phyloP scores from a whole-genome alignment of 495 filamentous ascomycete species.

The Aspergillus indologenus region DNA sequence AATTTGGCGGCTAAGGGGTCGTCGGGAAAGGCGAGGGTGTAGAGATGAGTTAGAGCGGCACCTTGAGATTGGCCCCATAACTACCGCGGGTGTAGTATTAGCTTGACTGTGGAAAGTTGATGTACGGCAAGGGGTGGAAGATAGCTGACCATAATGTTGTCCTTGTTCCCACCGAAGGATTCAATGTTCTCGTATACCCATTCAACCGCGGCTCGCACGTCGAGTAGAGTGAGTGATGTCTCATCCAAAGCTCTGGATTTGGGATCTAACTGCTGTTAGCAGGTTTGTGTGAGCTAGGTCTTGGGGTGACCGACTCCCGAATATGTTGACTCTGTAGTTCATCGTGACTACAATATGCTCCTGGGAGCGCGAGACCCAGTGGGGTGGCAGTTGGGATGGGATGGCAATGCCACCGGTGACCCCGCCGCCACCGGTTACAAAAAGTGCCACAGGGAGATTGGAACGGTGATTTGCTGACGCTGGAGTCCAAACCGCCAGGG shows the following conservation, averaged over 20 bases:
- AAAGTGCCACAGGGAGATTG: slow-evolving; percentile 19
- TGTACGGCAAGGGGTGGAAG: slow-evolving; percentile 16
- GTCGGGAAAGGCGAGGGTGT: slow-evolving; percentile 22
- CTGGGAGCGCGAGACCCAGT: slow-evolving; percentile 45
- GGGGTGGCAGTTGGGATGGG: slow-evolving; percentile 42
- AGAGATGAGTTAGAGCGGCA: slow-evolving; percentile 20
- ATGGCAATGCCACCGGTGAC: slow-evolving; percentile 38
- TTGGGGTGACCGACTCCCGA: slow-evolving; percentile 29
- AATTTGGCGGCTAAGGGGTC: slow-evolving; percentile 19
- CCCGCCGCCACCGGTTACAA: slow-evolving; percentile 16
- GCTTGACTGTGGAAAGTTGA: slow-evolving; percentile 17
- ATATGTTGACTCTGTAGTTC: slow-evolving; percentile 36
- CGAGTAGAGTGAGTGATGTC: slow-evolving; percentile 51
- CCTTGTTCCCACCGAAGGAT: slow-evolving; percentile 58
- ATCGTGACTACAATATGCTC: slow-evolving; percentile 53
- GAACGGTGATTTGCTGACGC: slow-evolving; percentile 5
- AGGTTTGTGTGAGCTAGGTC: neutral
- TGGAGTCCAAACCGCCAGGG: slow-evolving; percentile 22
- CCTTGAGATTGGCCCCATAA: slow-evolving; percentile 43
- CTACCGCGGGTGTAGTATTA: neutral
- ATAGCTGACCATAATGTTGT: slow-evolving; percentile 27
- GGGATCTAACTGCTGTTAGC: slow-evolving; percentile 9
- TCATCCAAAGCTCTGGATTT: slow-evolving; percentile 23
- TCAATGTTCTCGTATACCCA: slow-evolving; percentile 52
- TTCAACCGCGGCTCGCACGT: slow-evolving; percentile 57